Evolutionary conservation across 345 rosid genomes (phyloP), one percentile per base, ranked within the genome.

Genomic region (Raphanus raphanistrum): DNA sequence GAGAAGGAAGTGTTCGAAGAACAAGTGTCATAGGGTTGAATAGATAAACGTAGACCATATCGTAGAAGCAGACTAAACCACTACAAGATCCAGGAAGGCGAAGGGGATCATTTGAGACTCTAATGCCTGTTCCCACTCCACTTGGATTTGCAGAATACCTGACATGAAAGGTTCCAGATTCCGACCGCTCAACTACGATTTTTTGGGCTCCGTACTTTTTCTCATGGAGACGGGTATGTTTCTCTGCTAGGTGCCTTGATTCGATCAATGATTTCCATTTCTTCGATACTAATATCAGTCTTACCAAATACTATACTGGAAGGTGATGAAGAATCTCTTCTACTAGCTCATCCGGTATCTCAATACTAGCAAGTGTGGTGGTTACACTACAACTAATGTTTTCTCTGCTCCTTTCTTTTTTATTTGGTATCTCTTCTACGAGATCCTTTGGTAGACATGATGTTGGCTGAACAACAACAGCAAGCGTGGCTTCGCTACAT

Each of bases 301-400:
- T 71, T n/a, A 71, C 7, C 25, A 71, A 8, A 58, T 9, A 12
- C 8, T 26, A 36, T 13, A n/a, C 26, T 32, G 66, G 36, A 71
- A 71, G 25, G 27, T 54, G 36, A 5, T 71, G 66, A 38, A 71
- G 66, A 58, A 71, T 71, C 57, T 71, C 75, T 60, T 59, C 57
- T 59, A 38, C 12, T 26, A 71, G 15, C 59, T 59, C 66, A 0
- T 59, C 75, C 1, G 75, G 66, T 38, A 71, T 35, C 35, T 71
- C 66, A 26, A 58, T 5, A n/a, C n/a, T n/a, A 25, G 26, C 5
- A 38, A 32, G 8, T 0, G n/a, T 36, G 8, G 41, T 35, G 4
- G 58, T 9, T 71, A 26, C 38, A 1, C 60, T 54, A 54, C 59
- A 54, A 16, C 26, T 54, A 54, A 4, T 9, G 60, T 55, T 55